Evolutionary conservation across 176 grass and related monocot genomes (phyloP), one percentile per base, ranked within the genome.

Genomic region (Tuctoria greenei): DNA sequence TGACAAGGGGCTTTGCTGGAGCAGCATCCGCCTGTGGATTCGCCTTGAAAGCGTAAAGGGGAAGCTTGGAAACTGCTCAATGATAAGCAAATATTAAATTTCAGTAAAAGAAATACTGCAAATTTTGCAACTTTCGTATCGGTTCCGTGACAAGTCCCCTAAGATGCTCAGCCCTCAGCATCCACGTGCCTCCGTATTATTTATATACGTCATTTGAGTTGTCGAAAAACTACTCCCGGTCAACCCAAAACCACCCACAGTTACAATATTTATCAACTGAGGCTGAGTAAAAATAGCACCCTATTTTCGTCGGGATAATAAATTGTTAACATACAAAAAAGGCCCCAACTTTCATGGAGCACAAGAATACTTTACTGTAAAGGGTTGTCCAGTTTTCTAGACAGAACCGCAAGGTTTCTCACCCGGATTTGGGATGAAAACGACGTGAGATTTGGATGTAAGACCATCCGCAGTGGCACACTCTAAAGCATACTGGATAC

Each of bases 1-100:
- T 86, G 77, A 99, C 74, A 56, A 99, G 84, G 78, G 84, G 79
- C 7, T 90, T 83, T 13, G 66, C n/a, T 13, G 79, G 31, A 31
- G 31, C 52, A 50, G 35, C 79, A 21, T 74, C 88, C 31, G 59
- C 79, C 31, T 66, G 84, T 1, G 46, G 43, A 21, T 82, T 73
- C 14, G 71, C 75, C 69, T 91, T 95, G 82, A 95, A 90, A 55
- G 74, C 80, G 38, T 92, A 99, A 0, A 92, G 85, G 4, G 95
- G 89, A 74, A 95, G 89, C 76, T 99, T 90, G 40, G 96, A 92
- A 39, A 67, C 96, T 99, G 92, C 35, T 61, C 57, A 66, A 56
- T 38, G 9, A 81, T 79, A 85, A 4, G 6, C 6, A 81, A 41
- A 52, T 23, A 35, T 71, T 60, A 69, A 57, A 38, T 69, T 35